These are phyloP conservation scores for Breynia disticha DNA, from an alignment of 441 rosid genomes.

Conservation along the genomic window DNA sequence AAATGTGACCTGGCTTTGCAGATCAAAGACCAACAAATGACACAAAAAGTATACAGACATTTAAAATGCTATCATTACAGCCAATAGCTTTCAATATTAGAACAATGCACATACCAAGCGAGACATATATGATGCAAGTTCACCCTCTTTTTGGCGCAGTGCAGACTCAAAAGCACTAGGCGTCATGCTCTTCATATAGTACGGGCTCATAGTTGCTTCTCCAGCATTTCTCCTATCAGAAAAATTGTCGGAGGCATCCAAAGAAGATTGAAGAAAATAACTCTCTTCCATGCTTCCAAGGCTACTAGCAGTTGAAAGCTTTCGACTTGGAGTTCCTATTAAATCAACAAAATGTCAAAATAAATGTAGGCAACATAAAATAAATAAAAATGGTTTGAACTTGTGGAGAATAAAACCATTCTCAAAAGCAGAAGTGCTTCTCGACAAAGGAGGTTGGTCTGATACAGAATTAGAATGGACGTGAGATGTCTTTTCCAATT, in stretches of 20 bases:
- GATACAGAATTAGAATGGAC: conserved; percentile 37
- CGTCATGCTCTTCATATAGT: conserved; percentile 85
- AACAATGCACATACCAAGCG: conserved; percentile 66
- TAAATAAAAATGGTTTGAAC: conserved; percentile 7
- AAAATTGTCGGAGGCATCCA: conserved; percentile 66
- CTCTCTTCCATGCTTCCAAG: conserved; percentile 97
- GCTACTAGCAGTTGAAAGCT: conserved; percentile 76
- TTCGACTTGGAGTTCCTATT: conserved; percentile 64
- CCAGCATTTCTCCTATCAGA: conserved; percentile 63
- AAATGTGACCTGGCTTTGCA: no score
- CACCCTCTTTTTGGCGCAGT: conserved; percentile 98
- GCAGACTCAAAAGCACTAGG: conserved; percentile 85
- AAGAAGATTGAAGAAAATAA: conserved; percentile 84
- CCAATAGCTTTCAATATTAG: not conserved
- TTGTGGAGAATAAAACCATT: conserved; percentile 46
- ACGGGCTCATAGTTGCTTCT: conserved; percentile 64
- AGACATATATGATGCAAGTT: conserved; percentile 92
- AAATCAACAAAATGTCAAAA: conserved; percentile 13
- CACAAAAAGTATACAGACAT: no score
- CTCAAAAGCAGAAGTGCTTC: conserved; percentile 55
- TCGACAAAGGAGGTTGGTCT: conserved; percentile 48
- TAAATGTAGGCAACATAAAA: conserved; percentile 8
- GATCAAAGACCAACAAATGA: no score
- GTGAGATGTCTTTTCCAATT: conserved; percentile 61
- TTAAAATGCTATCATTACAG: conserved; percentile 7